phyloP scores from a whole-genome alignment of 495 filamentous ascomycete species.

The Neurospora sp. region DNA sequence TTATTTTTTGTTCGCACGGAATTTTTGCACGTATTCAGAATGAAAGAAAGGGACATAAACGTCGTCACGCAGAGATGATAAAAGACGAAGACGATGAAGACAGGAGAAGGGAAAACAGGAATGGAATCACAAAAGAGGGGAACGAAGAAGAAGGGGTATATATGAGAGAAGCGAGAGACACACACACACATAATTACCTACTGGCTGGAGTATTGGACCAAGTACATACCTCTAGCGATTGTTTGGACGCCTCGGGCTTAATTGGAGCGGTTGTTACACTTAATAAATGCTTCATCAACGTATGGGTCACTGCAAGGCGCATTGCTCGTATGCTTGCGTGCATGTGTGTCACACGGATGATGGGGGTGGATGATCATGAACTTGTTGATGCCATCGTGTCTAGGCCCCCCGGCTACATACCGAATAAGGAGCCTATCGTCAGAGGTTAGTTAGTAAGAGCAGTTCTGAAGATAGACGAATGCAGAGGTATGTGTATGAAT shows the following conservation, averaged over 20 bases:
- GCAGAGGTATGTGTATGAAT: no score
- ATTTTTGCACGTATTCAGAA: conserved; percentile 1
- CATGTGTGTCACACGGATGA: not conserved
- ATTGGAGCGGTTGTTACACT: not conserved
- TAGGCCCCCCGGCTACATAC: no score
- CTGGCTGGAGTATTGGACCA: not conserved
- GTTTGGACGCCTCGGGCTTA: no score
- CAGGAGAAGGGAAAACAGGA: not conserved
- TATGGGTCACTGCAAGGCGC: no score
- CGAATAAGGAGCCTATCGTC: no score
- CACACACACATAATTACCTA: not conserved
- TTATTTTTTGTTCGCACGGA: not conserved
- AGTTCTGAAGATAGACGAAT: no score
- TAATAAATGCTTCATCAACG: not conserved
- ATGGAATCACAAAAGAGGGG: not conserved
- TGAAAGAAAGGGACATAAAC: not conserved
- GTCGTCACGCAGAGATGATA: not conserved
- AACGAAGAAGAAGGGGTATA: not conserved
- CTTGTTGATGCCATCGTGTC: not conserved
- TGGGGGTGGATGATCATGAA: not conserved
- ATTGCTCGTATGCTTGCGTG: not conserved
- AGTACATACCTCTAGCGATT: no score
- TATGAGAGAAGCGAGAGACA: not conserved
- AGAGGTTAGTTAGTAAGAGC: no score
- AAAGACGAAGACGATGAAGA: not conserved